Evolutionary conservation across 2,329 filamentous ascomycete genomes (phyloP).

Genomic region (Beauveria varroae): DNA sequence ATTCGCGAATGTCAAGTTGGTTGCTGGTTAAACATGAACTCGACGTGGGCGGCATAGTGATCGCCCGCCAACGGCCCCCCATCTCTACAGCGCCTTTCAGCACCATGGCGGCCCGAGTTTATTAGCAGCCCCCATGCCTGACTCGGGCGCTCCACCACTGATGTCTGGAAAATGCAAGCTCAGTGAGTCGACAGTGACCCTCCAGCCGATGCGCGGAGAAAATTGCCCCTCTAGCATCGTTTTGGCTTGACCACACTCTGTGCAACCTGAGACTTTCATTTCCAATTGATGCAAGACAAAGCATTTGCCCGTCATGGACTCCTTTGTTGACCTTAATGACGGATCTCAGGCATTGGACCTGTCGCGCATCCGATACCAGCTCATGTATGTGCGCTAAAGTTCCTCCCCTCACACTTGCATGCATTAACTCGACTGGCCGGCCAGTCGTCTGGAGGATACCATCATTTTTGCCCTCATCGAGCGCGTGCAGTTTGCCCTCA

Average conservation of each 20-base stretch:
- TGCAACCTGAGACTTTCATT: background rate
- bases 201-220: constrained; percentile 7
- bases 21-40: no score
- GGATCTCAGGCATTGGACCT: constrained; percentile 80
- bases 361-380: constrained; percentile 82
- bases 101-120: no score
- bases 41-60: no score
- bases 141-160: no score
- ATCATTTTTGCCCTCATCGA: constrained; percentile 97
- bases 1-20: no score
- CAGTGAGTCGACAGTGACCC: no score
- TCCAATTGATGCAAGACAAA: background rate
- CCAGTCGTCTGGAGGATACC: constrained; percentile 94
- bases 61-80: no score
- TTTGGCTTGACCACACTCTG: background rate
- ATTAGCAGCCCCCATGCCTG: no score
- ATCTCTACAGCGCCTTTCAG: no score
- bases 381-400: constrained; percentile 61
- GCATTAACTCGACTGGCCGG: constrained; percentile 3
- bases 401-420: background rate
- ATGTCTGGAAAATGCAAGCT: no score
- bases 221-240: constrained; percentile 6
- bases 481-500: constrained; percentile 93
- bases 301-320: constrained; percentile 61
- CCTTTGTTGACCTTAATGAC: constrained; percentile 81